Conservation (phyloP, 148 eudicot species). For the Pharnaceum exiguum region DNA sequence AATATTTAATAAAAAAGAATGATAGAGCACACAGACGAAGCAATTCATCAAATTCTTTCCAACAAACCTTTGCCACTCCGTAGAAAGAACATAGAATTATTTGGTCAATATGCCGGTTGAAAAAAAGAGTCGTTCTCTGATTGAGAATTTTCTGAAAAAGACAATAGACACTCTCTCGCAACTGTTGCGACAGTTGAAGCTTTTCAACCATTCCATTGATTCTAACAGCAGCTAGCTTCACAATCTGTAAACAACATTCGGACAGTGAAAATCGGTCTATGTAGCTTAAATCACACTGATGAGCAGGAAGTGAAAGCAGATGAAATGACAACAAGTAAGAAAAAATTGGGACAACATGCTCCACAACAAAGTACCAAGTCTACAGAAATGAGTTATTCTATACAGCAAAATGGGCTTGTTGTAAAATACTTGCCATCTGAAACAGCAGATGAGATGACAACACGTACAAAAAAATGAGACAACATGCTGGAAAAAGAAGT, state of each 20-base stretch:
- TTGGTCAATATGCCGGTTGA: conserved; percentile 91
- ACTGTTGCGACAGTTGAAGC: conserved; percentile 65
- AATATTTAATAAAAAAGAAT: too few species aligned
- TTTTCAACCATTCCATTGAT: conserved; percentile 91
- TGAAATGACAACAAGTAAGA: not conserved
- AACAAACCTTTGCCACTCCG: conserved; percentile 91
- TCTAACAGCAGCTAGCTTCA: conserved; percentile 93
- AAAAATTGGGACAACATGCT: not conserved
- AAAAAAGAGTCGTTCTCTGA: conserved; percentile 68
- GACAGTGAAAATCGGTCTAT: not conserved
- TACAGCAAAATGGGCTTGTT: too few species aligned
- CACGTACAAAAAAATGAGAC: too few species aligned
- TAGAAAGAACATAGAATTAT: conserved; percentile 87
- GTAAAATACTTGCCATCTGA: too few species aligned
- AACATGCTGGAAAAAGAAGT: too few species aligned
- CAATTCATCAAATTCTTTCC: too few species aligned
- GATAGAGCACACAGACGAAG: too few species aligned
- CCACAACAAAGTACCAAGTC: too few species aligned
- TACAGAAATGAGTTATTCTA: too few species aligned
- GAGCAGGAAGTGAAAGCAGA: not conserved
- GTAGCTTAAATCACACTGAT: not conserved
- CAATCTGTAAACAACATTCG: conserved; percentile 43
- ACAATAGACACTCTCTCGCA: conserved; percentile 76
- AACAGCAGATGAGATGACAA: too few species aligned
- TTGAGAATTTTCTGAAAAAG: conserved; percentile 77